phyloP scores from a whole-genome alignment of 495 filamentous ascomycete species.

The Poronia punctata region DNA sequence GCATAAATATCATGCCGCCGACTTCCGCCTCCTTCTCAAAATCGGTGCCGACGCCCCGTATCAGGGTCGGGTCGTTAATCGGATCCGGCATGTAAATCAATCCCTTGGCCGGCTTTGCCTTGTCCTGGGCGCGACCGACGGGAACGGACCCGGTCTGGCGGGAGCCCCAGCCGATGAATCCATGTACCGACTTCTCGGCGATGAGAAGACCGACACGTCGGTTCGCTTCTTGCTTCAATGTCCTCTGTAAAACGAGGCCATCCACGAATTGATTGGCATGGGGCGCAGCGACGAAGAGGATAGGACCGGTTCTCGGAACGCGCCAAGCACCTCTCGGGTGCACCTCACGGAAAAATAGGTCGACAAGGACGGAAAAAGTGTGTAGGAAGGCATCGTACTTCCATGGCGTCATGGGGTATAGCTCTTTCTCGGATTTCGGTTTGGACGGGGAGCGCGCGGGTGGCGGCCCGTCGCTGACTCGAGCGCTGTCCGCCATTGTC shows the following conservation, averaged over 20 bases:
- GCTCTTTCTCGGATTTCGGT: conserved; percentile 38
- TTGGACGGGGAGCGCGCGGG: conserved; percentile 13
- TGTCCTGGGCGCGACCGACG: conserved; percentile 84
- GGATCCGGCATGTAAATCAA: conserved; percentile 90
- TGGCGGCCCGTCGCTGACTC: conserved; percentile 11
- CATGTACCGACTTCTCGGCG: conserved; percentile 87
- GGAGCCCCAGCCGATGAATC: conserved; percentile 79
- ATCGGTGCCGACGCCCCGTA: conserved; percentile 80
- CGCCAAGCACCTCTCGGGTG: conserved; percentile 92
- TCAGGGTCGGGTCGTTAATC: conserved; percentile 70
- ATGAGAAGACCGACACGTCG: conserved; percentile 88
- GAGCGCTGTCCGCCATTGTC: conserved; percentile 15
- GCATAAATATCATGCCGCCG: conserved; percentile 81
- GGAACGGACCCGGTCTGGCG: conserved; percentile 76
- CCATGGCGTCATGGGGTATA: conserved; percentile 63
- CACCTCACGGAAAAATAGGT: conserved; percentile 96
- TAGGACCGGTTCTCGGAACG: conserved; percentile 75
- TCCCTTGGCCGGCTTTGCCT: conserved; percentile 69
- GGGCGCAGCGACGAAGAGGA: conserved; percentile 96
- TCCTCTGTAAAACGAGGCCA: conserved; percentile 86
- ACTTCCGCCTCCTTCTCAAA: conserved; percentile 68
- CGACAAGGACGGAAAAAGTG: conserved; percentile 75
- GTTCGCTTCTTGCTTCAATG: conserved; percentile 73
- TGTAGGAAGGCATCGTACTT: conserved; percentile 78
- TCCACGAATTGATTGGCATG: conserved; percentile 99